Evolutionary conservation across 768 basidiomycete genomes (phyloP).

Genomic region (Suillus americanus): DNA sequence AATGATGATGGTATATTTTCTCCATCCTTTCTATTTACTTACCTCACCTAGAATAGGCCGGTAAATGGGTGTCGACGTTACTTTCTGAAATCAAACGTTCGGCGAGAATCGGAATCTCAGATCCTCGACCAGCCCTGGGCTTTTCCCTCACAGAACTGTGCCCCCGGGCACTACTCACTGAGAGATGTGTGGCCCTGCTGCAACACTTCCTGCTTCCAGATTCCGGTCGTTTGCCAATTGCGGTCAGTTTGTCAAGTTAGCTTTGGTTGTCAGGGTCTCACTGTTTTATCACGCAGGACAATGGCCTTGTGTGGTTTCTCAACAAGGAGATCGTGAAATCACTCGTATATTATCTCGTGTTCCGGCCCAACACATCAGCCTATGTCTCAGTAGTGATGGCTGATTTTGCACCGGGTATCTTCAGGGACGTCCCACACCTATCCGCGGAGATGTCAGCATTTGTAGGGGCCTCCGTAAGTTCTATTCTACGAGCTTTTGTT

Average conservation of each 20-base stretch:
- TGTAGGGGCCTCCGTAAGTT: neutral
- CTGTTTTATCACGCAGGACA: neutral
- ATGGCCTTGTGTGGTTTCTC: neutral
- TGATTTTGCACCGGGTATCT: neutral
- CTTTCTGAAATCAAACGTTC: neutral
- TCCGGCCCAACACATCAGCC: neutral
- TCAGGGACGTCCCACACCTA: neutral
- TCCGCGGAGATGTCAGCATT: neutral
- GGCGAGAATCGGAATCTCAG: neutral
- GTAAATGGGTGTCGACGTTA: neutral
- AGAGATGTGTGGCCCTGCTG: neutral
- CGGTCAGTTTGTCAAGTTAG: neutral
- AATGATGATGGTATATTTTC: neutral
- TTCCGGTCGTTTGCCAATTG: neutral
- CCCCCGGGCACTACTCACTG: neutral
- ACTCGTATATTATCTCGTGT: neutral
- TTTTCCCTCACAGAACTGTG: neutral
- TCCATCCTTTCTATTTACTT: neutral
- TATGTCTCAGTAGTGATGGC: neutral
- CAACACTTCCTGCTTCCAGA: neutral
- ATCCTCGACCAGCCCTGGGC: neutral
- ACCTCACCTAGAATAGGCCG: neutral
- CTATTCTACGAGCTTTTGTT: neutral
- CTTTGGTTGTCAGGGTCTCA: neutral
- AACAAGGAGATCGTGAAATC: neutral